A percentile compares a stretch with the other conserved stretches of the same genome.
Conservation (phyloP, 2,329 filamentous ascomycete genomes). For the Simplicillium sp. region DNA sequence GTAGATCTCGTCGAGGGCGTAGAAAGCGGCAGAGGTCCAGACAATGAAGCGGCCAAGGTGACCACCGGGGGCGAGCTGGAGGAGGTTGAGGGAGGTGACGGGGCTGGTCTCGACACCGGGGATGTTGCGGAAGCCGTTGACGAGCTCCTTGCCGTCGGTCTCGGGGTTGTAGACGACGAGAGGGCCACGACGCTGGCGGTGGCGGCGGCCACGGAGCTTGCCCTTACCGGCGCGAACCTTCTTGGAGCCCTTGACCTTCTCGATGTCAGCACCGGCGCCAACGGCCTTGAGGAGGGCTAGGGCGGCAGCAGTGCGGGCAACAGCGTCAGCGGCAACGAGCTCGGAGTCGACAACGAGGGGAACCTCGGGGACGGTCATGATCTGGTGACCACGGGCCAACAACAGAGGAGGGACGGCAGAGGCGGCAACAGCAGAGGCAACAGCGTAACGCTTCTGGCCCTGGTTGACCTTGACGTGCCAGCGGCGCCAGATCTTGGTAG, state of each 20-base stretch:
- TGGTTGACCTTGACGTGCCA: constrained; percentile 99
- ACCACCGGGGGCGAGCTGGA: constrained; percentile 97
- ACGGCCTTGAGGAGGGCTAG: constrained; percentile 81
- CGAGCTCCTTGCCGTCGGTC: constrained; percentile 88
- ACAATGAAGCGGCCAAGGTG: constrained; percentile 98
- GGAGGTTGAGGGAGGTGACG: constrained; percentile 91
- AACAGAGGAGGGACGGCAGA: constrained; percentile 92
- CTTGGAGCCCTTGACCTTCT: constrained; percentile 93
- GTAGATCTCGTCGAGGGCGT: constrained; percentile 94
- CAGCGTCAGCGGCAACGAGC: constrained; percentile 68
- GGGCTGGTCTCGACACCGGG: constrained; percentile 94
- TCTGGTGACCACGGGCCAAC: constrained; percentile 92
- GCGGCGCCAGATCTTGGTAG: constrained; percentile 99
- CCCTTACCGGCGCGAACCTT: constrained; percentile 98
- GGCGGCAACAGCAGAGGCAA: constrained; percentile 91
- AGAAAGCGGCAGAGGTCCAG: constrained; percentile 96
- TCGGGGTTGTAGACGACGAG: constrained; percentile 96
- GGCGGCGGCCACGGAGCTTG: constrained; percentile 92
- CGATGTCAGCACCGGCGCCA: constrained; percentile 81
- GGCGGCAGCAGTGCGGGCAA: constrained; percentile 84
- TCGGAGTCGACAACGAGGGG: constrained; percentile 92
- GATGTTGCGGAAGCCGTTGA: constrained; percentile 96
- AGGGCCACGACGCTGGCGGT: constrained; percentile 95
- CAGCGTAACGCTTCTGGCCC: constrained; percentile 98
- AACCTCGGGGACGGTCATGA: constrained; percentile 87